Percentiles rank a stretch among this genome's conserved stretches.
phyloP scores from a whole-genome alignment of 1,139 yeast genomes.

The Waltiozyma sp. region DNA sequence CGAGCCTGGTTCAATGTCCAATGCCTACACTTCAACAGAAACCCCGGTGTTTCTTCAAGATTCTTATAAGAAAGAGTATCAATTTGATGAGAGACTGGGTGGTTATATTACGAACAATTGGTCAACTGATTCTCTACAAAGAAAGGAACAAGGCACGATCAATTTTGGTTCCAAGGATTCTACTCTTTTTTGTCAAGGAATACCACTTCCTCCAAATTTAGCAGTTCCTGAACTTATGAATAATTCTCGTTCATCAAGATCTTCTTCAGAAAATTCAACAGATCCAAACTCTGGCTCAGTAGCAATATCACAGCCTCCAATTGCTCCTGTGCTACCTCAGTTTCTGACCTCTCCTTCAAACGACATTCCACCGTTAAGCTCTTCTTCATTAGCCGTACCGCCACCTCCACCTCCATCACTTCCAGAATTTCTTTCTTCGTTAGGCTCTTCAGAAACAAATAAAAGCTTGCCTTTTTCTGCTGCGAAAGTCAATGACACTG shows the following conservation, averaged over 20 bases:
- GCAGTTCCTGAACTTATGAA: no score
- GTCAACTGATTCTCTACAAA: background rate
- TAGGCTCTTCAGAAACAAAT: background rate
- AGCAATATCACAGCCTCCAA: no score
- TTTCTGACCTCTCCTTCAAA: no score
- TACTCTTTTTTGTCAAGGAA: background rate
- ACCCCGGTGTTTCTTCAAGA: no score
- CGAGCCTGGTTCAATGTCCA: no score
- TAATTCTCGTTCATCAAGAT: no score
- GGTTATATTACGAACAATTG: background rate
- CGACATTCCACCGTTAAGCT: background rate
- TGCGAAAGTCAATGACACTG: no score
- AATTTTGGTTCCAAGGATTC: background rate
- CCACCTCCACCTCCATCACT: conserved; percentile 22
- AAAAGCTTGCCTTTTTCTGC: background rate
- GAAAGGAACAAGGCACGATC: background rate
- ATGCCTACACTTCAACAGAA: no score
- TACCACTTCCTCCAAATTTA: background rate
- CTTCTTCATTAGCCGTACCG: background rate
- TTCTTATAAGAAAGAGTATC: no score
- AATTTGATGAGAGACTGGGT: background rate
- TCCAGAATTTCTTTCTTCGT: conserved; percentile 6
- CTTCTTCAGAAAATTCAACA: no score
- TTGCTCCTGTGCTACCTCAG: no score
- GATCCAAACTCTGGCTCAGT: no score